Evolutionary conservation across 257 asterid species (phyloP).

Genomic region (Eustoma russellianum): DNA sequence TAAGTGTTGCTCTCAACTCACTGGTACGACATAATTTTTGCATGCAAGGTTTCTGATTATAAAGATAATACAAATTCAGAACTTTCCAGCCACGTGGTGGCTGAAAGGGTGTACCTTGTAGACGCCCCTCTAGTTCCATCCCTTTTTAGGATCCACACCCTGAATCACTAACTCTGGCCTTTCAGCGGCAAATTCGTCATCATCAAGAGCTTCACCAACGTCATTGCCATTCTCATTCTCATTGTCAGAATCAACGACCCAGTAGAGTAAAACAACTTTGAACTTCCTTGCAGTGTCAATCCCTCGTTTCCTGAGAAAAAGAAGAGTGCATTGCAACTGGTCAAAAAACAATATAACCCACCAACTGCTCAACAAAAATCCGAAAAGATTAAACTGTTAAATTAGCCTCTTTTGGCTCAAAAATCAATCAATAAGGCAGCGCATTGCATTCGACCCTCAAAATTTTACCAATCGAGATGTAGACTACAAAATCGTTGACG

Average conservation of each 20-base stretch:
- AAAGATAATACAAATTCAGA: neutral
- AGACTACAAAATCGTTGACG: neutral
- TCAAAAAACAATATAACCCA: neutral
- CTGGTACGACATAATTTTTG: no score
- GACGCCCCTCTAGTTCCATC: constrained; percentile 95
- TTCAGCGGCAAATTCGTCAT: constrained; percentile 45
- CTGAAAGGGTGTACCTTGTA: constrained; percentile 48
- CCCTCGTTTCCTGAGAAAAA: constrained; percentile 18
- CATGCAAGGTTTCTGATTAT: neutral
- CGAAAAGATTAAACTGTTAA: neutral
- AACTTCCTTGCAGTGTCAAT: constrained; percentile 33
- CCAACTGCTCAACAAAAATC: constrained; percentile 17
- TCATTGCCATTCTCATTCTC: constrained; percentile 18
- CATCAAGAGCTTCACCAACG: constrained; percentile 29
- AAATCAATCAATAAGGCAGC: constrained; percentile 1
- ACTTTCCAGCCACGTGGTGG: neutral
- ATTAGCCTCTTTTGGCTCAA: neutral
- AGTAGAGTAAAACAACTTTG: constrained; percentile 48
- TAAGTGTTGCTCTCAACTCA: neutral
- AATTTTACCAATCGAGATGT: neutral
- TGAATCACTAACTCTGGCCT: constrained; percentile 65
- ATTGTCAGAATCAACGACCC: constrained; percentile 24
- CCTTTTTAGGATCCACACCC: constrained; percentile 78
- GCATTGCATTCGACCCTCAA: constrained; percentile 1
- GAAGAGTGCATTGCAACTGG: neutral